phyloP scores from a whole-genome alignment of 805 yeast species.

The Candida ipomoeae region DNA sequence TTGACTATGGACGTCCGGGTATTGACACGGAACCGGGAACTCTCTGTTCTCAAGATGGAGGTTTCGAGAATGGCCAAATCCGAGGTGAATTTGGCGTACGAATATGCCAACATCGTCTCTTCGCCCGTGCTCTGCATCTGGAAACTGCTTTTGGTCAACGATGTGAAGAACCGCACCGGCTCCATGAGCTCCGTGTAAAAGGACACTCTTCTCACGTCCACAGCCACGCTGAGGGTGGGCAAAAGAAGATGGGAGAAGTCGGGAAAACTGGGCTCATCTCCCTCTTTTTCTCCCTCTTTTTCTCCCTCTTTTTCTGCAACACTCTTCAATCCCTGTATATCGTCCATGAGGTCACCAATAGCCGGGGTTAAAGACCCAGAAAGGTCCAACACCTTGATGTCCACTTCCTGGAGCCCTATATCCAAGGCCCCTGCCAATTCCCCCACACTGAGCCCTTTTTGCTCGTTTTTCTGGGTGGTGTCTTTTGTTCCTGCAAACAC shows the following conservation, averaged over 20 bases:
- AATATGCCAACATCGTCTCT: constrained; percentile 1
- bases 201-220: background rate
- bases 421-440: background rate
- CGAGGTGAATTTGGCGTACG: constrained; percentile 14
- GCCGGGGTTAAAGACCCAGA: background rate
- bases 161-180: constrained; percentile 10
- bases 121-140: background rate
- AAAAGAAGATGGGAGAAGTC: background rate
- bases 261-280: too few relatives aligned
- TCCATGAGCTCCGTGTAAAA: constrained; percentile 6
- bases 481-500: background rate
- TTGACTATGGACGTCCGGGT: constrained; percentile 12
- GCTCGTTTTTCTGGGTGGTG: background rate
- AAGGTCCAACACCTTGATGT: constrained; percentile 8
- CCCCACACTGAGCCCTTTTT: background rate
- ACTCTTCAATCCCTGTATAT: constrained; percentile 1
- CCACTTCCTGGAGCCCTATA: constrained; percentile 2
- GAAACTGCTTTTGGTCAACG: constrained; percentile 1
- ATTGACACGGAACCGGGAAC: constrained; percentile 22
- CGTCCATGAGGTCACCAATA: background rate
- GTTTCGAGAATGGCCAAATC: constrained; percentile 14
- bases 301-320: background rate
- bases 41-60: constrained; percentile 23
- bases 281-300: background rate
- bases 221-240: constrained; percentile 5